Conservation (phyloP, 345 rosid genomes). For the Murraya paniculata region DNA sequence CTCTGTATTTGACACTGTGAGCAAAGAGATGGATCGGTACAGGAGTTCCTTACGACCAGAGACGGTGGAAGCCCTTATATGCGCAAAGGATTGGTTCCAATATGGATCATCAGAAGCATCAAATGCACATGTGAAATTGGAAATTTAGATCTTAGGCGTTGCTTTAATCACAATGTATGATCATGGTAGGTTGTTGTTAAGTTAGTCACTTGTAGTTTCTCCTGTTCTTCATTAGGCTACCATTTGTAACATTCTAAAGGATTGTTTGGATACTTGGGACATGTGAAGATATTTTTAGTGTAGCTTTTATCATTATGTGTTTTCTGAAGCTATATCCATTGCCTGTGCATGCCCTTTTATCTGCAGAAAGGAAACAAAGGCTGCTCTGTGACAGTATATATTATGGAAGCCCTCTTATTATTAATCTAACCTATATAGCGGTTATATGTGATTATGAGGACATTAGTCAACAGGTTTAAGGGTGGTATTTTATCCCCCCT, state of each 20-base stretch:
- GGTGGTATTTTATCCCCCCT: background rate
- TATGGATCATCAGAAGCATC: conserved; percentile 35
- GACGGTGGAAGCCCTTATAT: conserved; percentile 82
- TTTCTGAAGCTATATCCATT: background rate
- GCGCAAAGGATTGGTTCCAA: conserved; percentile 88
- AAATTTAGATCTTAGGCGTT: conserved; percentile 34
- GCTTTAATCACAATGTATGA: conserved; percentile 6
- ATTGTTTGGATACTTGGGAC: conserved; percentile 18
- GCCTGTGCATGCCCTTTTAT: background rate
- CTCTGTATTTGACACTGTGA: conserved; percentile 51
- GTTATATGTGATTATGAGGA: background rate
- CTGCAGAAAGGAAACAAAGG: background rate
- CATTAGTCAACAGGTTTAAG: background rate
- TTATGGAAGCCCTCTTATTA: background rate
- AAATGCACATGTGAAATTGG: conserved; percentile 53
- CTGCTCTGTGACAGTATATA: background rate
- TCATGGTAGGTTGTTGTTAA: conserved; percentile 23
- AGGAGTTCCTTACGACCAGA: conserved; percentile 75
- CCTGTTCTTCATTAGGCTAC: conserved; percentile 10
- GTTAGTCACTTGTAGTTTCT: background rate
- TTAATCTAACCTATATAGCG: background rate
- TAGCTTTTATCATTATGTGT: background rate
- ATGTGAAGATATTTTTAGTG: conserved; percentile 12
- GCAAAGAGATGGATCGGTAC: conserved; percentile 66
- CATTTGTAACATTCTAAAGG: conserved; percentile 14